Conservation (phyloP, 179 eudicot genomes). For the Camellia oleifera region DNA sequence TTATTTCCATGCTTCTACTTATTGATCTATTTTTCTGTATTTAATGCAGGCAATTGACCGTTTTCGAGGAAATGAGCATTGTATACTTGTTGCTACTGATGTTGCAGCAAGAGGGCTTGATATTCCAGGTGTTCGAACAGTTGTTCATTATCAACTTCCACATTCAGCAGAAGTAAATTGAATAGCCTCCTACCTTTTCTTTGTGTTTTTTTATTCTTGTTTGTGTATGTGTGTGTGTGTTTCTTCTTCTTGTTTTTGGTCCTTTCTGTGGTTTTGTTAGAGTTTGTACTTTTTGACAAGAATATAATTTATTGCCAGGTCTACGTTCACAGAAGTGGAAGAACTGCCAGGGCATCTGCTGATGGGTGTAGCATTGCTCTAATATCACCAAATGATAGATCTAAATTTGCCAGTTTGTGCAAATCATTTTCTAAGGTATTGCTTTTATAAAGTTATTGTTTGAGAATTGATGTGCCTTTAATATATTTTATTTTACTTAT, state of each 20-base stretch:
- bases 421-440: slow-evolving; percentile 81
- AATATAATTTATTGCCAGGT: slow-evolving; percentile 44
- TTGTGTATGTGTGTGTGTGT: neutral
- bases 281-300: neutral
- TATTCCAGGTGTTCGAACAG: slow-evolving; percentile 88
- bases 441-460: slow-evolving; percentile 5
- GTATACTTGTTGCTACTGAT: slow-evolving; percentile 88
- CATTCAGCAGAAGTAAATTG: slow-evolving; percentile 81
- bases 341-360: slow-evolving; percentile 88
- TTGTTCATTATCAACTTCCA: slow-evolving; percentile 96
- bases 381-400: slow-evolving; percentile 76
- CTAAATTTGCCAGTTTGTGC: slow-evolving; percentile 82
- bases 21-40: neutral
- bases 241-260: neutral
- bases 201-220: neutral
- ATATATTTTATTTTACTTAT: too few relatives aligned
- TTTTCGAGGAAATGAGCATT: slow-evolving; percentile 74
- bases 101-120: slow-evolving; percentile 96
- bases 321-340: slow-evolving; percentile 95
- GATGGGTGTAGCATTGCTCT: slow-evolving; percentile 92
- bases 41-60: slow-evolving; percentile 81
- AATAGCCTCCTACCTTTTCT: neutral
- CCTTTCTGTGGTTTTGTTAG: neutral
- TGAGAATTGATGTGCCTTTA: neutral
- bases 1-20: slow-evolving; percentile 16